These are phyloP conservation scores for Dothideomycetes sp. DNA, from an alignment of 2,329 filamentous ascomycete genomes.

Conservation along the genomic window DNA sequence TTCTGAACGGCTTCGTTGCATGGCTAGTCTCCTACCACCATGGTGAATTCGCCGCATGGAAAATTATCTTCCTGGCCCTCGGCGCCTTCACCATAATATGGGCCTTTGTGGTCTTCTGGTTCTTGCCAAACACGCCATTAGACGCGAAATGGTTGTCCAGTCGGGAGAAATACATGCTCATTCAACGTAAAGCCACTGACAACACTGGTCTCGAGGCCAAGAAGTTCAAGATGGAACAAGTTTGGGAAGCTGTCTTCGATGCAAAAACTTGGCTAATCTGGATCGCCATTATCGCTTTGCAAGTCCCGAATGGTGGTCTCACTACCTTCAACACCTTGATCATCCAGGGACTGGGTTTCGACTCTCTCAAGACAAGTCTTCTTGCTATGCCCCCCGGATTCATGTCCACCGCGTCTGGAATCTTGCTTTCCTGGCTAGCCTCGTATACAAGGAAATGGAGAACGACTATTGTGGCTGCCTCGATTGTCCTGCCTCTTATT, in stretches of 20 bases:
- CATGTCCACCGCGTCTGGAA: constrained; percentile 48
- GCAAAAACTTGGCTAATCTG: constrained; percentile 52
- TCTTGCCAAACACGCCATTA: constrained; percentile 55
- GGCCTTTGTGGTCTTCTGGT: too few relatives aligned
- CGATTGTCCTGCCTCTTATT: too few relatives aligned
- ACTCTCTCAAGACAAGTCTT: constrained; percentile 44
- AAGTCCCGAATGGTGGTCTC: constrained; percentile 48
- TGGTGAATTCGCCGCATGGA: too few relatives aligned
- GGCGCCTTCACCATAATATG: background rate
- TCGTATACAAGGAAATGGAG: constrained; percentile 45
- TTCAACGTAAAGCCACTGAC: constrained; percentile 40
- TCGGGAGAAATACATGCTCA: constrained; percentile 46
- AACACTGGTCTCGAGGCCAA: constrained; percentile 29
- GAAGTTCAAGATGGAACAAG: constrained; percentile 41
- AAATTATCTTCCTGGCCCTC: too few relatives aligned
- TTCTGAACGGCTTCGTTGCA: too few relatives aligned
- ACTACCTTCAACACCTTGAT: constrained; percentile 49
- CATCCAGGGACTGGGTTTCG: constrained; percentile 46
- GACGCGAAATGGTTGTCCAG: constrained; percentile 46
- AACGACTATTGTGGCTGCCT: too few relatives aligned
- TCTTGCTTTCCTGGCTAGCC: constrained; percentile 46
- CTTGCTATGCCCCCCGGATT: constrained; percentile 52
- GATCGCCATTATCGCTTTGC: constrained; percentile 32
- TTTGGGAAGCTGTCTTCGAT: constrained; percentile 44
- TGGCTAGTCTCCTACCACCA: too few relatives aligned